Evolutionary conservation across 805 yeast genomes (phyloP).

Genomic region (Zygosaccharomyces gambellarensis): DNA sequence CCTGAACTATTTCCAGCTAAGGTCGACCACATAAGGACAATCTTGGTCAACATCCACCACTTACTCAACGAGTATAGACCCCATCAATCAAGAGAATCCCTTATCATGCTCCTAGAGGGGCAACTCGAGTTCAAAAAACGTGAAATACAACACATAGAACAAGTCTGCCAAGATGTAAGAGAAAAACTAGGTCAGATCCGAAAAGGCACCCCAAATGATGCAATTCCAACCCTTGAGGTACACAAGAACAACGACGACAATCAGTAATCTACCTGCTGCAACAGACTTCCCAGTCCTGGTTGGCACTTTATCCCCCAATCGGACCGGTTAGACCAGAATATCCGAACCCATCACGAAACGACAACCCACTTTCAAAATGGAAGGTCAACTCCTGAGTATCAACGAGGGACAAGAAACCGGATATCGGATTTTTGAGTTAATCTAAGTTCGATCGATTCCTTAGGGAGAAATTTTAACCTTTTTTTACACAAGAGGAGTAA

Average conservation of each 20-base stretch:
- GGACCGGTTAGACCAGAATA: too few relatives aligned
- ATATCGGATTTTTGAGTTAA: too few relatives aligned
- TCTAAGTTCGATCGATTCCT: too few relatives aligned
- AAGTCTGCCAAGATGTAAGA: slow-evolving; percentile 40
- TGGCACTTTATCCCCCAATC: too few relatives aligned
- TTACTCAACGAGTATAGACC: slow-evolving; percentile 87
- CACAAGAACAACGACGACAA: too few relatives aligned
- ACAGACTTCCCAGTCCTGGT: too few relatives aligned
- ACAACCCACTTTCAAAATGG: too few relatives aligned
- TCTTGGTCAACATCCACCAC: slow-evolving; percentile 87
- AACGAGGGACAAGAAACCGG: too few relatives aligned
- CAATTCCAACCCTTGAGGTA: too few relatives aligned
- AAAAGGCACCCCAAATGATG: not conserved
- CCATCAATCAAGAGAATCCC: slow-evolving; percentile 88
- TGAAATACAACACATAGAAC: slow-evolving; percentile 45
- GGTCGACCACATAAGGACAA: slow-evolving; percentile 72
- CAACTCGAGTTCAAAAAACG: slow-evolving; percentile 60
- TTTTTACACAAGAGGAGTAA: not conserved
- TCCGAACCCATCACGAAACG: too few relatives aligned
- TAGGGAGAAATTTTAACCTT: not conserved
- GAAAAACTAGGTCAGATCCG: slow-evolving; percentile 36
- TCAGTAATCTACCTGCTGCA: too few relatives aligned
- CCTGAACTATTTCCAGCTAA: slow-evolving; percentile 62
- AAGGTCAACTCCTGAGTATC: too few relatives aligned
- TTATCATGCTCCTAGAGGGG: slow-evolving; percentile 66